Conservation (phyloP, 1,284 basidiomycete genomes). For the Rhodotorula sp. region DNA sequence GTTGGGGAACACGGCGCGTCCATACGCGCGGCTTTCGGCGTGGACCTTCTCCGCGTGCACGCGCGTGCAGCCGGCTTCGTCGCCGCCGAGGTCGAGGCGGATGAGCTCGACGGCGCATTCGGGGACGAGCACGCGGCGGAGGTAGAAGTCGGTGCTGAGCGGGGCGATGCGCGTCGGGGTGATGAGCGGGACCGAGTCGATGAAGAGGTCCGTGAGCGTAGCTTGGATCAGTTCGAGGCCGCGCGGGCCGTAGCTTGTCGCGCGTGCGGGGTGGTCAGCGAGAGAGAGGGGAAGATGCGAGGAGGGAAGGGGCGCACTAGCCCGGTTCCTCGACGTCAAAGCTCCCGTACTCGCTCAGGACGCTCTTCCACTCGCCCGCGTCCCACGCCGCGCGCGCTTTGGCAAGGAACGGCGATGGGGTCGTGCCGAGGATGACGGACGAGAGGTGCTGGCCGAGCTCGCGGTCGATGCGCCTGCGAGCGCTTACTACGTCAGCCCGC, state of each 20-base stretch:
- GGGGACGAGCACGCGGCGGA: conserved; percentile 45
- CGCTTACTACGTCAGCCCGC: background rate
- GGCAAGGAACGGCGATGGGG: conserved; percentile 28
- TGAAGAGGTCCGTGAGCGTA: conserved; percentile 20
- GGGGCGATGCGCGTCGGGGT: conserved; percentile 9
- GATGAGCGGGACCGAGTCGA: conserved; percentile 24
- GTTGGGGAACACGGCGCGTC: conserved; percentile 35
- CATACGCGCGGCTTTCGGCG: conserved; percentile 35
- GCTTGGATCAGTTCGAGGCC: conserved; percentile 38
- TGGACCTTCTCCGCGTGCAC: conserved; percentile 19
- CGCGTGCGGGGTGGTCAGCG: background rate
- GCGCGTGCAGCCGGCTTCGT: background rate
- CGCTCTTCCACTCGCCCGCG: conserved; percentile 9
- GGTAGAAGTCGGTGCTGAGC: conserved; percentile 34
- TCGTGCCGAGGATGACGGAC: conserved; percentile 20
- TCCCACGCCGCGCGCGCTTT: conserved; percentile 14
- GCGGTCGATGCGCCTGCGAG: conserved; percentile 29
- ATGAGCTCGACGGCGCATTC: conserved; percentile 43
- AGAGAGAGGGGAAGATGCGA: background rate
- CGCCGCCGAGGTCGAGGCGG: conserved; percentile 16
- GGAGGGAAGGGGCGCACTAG: conserved; percentile 34
- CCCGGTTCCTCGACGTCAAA: conserved; percentile 45
- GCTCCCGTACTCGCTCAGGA: conserved; percentile 33
- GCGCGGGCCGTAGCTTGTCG: conserved; percentile 40
- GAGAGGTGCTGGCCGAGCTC: conserved; percentile 12